phyloP scores from a whole-genome alignment of 164 flowering plant genomes.

The Nelumbo lutea region DNA sequence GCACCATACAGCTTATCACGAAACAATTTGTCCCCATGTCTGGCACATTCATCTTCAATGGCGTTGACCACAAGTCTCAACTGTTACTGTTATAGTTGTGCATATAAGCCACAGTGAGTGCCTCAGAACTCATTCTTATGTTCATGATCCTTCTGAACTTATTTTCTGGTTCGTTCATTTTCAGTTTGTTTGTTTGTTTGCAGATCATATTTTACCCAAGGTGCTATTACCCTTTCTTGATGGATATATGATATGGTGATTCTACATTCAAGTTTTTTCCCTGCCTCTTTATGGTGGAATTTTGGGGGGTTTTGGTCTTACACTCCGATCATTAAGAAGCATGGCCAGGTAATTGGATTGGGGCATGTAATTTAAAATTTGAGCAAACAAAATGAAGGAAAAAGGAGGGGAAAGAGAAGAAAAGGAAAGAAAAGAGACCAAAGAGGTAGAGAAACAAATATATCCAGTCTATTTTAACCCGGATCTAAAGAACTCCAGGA shows the following conservation, averaged over 20 bases:
- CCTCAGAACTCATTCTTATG: constrained; percentile 8
- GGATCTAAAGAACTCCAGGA: too few species aligned
- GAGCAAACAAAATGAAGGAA: too few species aligned
- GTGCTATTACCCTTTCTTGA: background rate
- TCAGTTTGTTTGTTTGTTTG: background rate
- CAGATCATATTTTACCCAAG: background rate
- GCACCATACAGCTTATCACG: constrained; percentile 68
- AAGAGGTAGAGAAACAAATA: too few species aligned
- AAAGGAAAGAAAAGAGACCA: too few species aligned
- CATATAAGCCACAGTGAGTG: background rate
- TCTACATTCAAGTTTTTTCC: background rate
- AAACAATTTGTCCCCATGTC: constrained; percentile 87
- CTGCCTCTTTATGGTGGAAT: too few species aligned
- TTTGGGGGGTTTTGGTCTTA: too few species aligned
- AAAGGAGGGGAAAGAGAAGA: too few species aligned
- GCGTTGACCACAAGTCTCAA: constrained; percentile 92
- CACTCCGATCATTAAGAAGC: too few species aligned
- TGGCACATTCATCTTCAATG: constrained; percentile 91
- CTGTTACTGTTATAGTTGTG: constrained; percentile 35
- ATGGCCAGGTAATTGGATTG: too few species aligned
- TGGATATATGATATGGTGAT: background rate
- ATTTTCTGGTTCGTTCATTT: background rate
- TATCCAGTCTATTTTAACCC: too few species aligned
- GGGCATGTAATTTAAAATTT: too few species aligned
- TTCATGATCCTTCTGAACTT: background rate